Percentiles rank a stretch among this genome's conserved stretches.
Conservation (phyloP, 2,329 filamentous ascomycete genomes). For the Scedosporium apiospermum region DNA sequence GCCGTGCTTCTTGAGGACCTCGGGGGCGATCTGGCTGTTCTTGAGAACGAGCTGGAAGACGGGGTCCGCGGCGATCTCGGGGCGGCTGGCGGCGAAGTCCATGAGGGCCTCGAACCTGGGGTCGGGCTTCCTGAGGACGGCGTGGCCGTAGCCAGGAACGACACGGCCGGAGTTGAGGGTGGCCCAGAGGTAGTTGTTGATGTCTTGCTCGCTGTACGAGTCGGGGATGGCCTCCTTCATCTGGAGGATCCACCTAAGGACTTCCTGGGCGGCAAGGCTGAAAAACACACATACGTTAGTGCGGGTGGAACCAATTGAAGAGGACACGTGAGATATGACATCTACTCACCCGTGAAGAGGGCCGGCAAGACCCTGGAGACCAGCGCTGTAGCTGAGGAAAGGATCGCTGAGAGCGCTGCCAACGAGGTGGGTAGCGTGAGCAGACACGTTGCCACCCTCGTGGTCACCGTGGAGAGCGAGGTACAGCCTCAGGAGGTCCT, state of each 20-base stretch:
- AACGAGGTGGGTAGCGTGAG: slow-evolving; percentile 89
- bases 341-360: slow-evolving; percentile 56
- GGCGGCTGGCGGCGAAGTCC: slow-evolving; percentile 81
- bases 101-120: slow-evolving; percentile 94
- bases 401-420: slow-evolving; percentile 90
- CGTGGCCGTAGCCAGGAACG: slow-evolving; percentile 90
- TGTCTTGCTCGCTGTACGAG: slow-evolving; percentile 68
- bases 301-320: not conserved
- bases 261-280: slow-evolving; percentile 88
- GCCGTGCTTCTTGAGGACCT: slow-evolving; percentile 86
- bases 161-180: slow-evolving; percentile 91
- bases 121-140: slow-evolving; percentile 92
- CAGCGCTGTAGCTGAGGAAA: slow-evolving; percentile 92
- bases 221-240: slow-evolving; percentile 85
- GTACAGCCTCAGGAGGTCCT: slow-evolving; percentile 88
- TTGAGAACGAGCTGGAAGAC: slow-evolving; percentile 91
- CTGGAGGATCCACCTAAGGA: slow-evolving; percentile 90
- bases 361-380: slow-evolving; percentile 68
- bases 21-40: slow-evolving; percentile 85
- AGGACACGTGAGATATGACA: not conserved
- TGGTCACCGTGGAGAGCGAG: slow-evolving; percentile 96
- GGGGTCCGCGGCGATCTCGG: slow-evolving; percentile 77
- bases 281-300: not conserved
- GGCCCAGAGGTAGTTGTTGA: slow-evolving; percentile 83
- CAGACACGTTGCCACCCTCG: slow-evolving; percentile 95